Conservation (phyloP, 768 basidiomycete genomes). For the Russula sp. region DNA sequence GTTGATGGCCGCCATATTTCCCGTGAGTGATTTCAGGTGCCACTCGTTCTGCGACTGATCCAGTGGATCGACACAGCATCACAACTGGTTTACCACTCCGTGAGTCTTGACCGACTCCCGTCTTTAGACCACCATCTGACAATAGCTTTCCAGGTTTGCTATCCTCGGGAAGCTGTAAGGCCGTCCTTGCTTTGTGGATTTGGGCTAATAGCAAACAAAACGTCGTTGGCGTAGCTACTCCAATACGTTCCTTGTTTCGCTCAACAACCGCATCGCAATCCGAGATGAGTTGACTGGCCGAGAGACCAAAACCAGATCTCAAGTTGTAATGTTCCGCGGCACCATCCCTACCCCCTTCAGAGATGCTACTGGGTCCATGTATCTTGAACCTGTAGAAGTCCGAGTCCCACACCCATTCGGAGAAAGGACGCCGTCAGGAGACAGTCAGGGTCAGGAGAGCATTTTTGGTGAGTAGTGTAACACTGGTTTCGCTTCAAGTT, state of each 20-base stretch:
- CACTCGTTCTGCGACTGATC: not conserved
- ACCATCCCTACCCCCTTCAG: too few species aligned
- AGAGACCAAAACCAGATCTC: too few species aligned
- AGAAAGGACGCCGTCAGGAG: too few species aligned
- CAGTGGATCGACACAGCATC: not conserved
- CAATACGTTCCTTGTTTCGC: conserved; percentile 9
- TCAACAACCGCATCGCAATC: conserved; percentile 15
- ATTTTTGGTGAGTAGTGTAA: too few species aligned
- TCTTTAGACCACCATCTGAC: not conserved
- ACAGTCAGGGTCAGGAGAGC: too few species aligned
- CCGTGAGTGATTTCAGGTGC: not conserved
- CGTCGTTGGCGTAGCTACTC: conserved; percentile 3
- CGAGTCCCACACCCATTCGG: too few species aligned
- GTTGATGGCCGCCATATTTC: not conserved
- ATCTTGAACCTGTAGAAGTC: too few species aligned
- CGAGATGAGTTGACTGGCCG: not conserved
- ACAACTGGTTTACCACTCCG: conserved; percentile 11
- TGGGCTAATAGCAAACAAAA: not conserved
- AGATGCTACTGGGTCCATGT: too few species aligned
- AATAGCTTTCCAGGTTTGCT: not conserved
- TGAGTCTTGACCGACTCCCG: not conserved
- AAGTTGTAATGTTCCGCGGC: too few species aligned
- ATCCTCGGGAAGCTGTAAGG: conserved; percentile 11
- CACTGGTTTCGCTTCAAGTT: too few species aligned
- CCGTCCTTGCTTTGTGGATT: not conserved